These are phyloP conservation scores for Sugiyamaella castrensis DNA, from an alignment of 1,139 yeast genomes.

Conservation along the genomic window DNA sequence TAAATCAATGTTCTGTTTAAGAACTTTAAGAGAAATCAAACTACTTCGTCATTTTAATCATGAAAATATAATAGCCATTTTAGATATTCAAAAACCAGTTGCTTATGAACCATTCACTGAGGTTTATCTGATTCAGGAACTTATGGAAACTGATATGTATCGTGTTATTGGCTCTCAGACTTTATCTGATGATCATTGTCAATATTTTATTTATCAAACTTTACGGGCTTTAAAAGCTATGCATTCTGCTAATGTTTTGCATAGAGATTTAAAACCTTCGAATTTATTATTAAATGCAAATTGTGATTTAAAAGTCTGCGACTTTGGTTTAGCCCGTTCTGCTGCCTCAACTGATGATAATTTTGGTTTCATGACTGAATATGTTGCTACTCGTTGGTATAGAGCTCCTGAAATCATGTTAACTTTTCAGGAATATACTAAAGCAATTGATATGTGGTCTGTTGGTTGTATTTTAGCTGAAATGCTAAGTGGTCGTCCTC, in stretches of 20 bases:
- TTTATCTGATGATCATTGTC: conserved; percentile 87
- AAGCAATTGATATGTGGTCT: conserved; percentile 96
- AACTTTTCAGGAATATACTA: conserved; percentile 87
- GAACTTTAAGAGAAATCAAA: conserved; percentile 88
- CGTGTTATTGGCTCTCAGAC: conserved; percentile 84
- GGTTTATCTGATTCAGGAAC: conserved; percentile 88
- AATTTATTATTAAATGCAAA: conserved; percentile 83
- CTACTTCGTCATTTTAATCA: conserved; percentile 82
- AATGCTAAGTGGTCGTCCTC: conserved; percentile 79
- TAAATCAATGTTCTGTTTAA: conserved; percentile 82
- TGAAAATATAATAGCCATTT: conserved; percentile 85
- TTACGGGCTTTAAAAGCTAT: conserved; percentile 84
- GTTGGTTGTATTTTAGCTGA: conserved; percentile 96
- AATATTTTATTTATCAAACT: conserved; percentile 88
- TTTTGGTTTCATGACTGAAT: conserved; percentile 84
- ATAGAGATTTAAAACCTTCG: conserved; percentile 89
- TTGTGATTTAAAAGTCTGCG: conserved; percentile 92
- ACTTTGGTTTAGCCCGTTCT: conserved; percentile 85
- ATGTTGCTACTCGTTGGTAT: conserved; percentile 97
- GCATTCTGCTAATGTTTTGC: conserved; percentile 89
- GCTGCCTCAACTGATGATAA: conserved; percentile 54
- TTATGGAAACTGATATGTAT: conserved; percentile 94
- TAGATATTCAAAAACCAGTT: conserved; percentile 87
- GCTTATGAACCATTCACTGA: conserved; percentile 74
- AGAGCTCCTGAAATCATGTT: conserved; percentile 97